Base-by-base conservation (phyloP, 768 basidiomycete genomes). In the Termitomyces heimii region DNA sequence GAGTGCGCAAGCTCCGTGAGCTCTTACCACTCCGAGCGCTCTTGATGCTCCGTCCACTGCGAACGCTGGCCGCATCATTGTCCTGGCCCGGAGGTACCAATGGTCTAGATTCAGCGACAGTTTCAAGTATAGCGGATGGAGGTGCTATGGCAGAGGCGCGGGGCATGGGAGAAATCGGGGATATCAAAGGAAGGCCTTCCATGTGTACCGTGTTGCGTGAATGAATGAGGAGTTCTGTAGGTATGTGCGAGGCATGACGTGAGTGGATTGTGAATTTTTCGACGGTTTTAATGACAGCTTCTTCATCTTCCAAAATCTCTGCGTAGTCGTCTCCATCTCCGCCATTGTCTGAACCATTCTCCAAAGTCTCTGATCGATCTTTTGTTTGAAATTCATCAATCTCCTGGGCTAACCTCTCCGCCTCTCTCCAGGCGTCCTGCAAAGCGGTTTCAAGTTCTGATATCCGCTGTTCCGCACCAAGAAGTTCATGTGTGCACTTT, bases 361-460 rank as follows among this genome's bases (percentile, higher is more conserved):
- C 54, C 43, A 47, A 35, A 20, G 20, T 24, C 14, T 4, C 32
- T n/a, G n/a, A 18, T 35, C 12, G 18, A 46, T 67, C 65, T 13
- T 64, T 72, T 26, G 66, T 69, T 53, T 85, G 82, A 51, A 83
- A 67, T 43, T 82, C 82, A 66, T 92, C 89, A 64, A 91, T 78
- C 66, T 91, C 87, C 52, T 74, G 68, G 1, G 89, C 91, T 62
- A 91, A 74, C 42, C 80, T 81, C 63, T 89, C 85, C 2, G 89
- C 91, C 57, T 86, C 84, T 47, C 77, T 78, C 91, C 91, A 92
- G 0, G 89, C 91, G 53, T 92, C 91, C 48, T 86, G 83, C 24
- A 92, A 74, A 61, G 90, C 87, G 14, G 79, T 86, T 62, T 87
- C 77, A 22, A 92, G 78, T 53, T 80, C 75, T 26, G 70, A 71